Conservation (phyloP, 208 protist genomes). For the Leptomonas seymouri region DNA sequence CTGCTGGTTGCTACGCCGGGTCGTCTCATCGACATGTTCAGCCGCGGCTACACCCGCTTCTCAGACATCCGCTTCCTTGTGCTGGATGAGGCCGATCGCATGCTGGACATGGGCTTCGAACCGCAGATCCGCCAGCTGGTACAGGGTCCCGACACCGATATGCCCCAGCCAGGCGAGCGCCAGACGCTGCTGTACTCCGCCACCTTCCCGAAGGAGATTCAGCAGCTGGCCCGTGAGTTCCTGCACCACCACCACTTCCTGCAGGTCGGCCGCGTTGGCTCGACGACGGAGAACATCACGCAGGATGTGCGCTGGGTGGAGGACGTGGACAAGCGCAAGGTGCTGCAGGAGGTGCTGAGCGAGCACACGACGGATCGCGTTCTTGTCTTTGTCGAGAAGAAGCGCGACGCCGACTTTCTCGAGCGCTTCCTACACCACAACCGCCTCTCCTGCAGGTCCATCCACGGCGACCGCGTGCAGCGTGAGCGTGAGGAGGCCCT, state of each 20-base stretch:
- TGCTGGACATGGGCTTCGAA: slow-evolving; percentile 99
- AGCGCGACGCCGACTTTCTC: slow-evolving; percentile 96
- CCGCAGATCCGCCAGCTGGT: slow-evolving; percentile 99
- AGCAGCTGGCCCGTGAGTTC: slow-evolving; percentile 98
- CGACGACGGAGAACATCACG: slow-evolving; percentile 97
- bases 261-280: slow-evolving; percentile 98
- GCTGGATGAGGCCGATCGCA: slow-evolving; percentile 99
- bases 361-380: slow-evolving; percentile 75
- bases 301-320: slow-evolving; percentile 95
- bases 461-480: slow-evolving; percentile 97
- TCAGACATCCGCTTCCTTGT: slow-evolving; percentile 94
- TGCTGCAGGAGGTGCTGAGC: slow-evolving; percentile 71
- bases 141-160: slow-evolving; percentile 94
- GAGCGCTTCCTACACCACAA: slow-evolving; percentile 92
- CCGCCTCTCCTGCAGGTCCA: slow-evolving; percentile 91
- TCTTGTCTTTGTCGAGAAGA: slow-evolving; percentile 99
- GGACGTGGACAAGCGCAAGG: slow-evolving; percentile 81
- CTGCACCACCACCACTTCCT: slow-evolving; percentile 97
- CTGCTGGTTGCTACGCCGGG: slow-evolving; percentile 94
- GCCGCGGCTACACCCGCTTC: slow-evolving; percentile 87
- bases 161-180: slow-evolving; percentile 95
- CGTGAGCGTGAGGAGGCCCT: slow-evolving; percentile 93
- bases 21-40: slow-evolving; percentile 88
- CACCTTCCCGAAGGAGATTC: slow-evolving; percentile 99
- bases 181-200: slow-evolving; percentile 99